Conservation (phyloP, 495 filamentous ascomycete species). For the Monascus purpureus region DNA sequence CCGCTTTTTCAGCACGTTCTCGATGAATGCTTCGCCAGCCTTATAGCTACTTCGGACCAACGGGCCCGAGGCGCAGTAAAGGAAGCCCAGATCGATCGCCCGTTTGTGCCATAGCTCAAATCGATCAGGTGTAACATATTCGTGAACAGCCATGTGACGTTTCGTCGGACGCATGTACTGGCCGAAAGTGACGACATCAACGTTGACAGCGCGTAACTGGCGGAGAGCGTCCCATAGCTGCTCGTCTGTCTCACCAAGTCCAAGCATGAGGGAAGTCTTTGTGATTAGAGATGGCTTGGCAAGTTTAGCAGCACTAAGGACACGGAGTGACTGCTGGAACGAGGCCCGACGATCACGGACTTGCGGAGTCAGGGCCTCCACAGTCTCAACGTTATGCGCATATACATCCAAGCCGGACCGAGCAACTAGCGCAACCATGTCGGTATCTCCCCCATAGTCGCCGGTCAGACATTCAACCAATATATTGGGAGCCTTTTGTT, state of each 20-base stretch:
- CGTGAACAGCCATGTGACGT: conserved; percentile 88
- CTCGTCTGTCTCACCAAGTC: conserved; percentile 83
- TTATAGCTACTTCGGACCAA: conserved; percentile 91
- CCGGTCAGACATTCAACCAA: conserved; percentile 93
- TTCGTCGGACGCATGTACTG: conserved; percentile 99
- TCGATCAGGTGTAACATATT: conserved; percentile 77
- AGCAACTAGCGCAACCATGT: conserved; percentile 72
- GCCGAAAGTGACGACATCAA: conserved; percentile 94
- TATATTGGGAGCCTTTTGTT: conserved; percentile 71
- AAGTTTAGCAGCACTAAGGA: conserved; percentile 70
- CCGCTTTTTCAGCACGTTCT: conserved; percentile 91
- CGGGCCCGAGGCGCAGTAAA: conserved; percentile 90
- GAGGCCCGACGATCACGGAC: conserved; percentile 84
- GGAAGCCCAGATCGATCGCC: conserved; percentile 87
- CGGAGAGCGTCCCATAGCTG: conserved; percentile 69
- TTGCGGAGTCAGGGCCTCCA: conserved; percentile 75
- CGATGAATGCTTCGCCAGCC: conserved; percentile 95
- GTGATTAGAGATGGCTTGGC: conserved; percentile 68
- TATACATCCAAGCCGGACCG: conserved; percentile 86
- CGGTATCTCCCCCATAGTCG: conserved; percentile 70
- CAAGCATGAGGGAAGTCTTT: conserved; percentile 95
- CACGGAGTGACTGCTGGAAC: conserved; percentile 72
- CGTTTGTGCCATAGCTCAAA: conserved; percentile 87
- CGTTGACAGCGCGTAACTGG: conserved; percentile 64
- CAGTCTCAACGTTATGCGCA: conserved; percentile 94